These are phyloP conservation scores for Eucalyptus fibrosa DNA, from an alignment of 345 rosid genomes.

Conservation along the genomic window DNA sequence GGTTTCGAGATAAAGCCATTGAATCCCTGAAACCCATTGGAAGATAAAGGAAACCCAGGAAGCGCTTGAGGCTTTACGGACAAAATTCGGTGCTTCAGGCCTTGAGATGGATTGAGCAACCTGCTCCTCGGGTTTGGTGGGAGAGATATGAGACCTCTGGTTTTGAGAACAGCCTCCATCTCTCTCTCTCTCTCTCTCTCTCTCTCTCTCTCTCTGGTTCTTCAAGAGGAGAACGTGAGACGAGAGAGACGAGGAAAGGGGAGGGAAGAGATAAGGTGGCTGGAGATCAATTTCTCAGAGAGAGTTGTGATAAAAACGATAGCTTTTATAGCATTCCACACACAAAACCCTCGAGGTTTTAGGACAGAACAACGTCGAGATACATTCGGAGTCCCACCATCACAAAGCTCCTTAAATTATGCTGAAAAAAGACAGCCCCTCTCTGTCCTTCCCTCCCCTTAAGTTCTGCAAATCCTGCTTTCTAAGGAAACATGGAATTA, in stretches of 20 bases:
- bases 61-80: slow-evolving; percentile 32
- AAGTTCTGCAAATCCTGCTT: background rate
- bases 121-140: slow-evolving; percentile 46
- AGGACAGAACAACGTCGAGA: background rate
- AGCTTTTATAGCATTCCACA: background rate
- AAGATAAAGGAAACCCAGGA: slow-evolving; percentile 39
- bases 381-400: background rate
- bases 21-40: slow-evolving; percentile 2
- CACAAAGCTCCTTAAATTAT: background rate
- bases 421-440: background rate
- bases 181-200: slow-evolving; percentile 7
- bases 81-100: slow-evolving; percentile 66
- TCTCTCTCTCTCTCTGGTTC: background rate
- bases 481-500: background rate
- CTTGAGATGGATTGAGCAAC: slow-evolving; percentile 39
- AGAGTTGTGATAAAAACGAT: background rate
- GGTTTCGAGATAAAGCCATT: slow-evolving; percentile 31
- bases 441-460: background rate
- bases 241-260: background rate
- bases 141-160: slow-evolving; percentile 64
- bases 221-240: background rate
- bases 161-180: slow-evolving; percentile 68
- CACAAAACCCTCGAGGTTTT: background rate
- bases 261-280: background rate
- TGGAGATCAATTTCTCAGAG: background rate